Evolutionary conservation across 441 rosid species (phyloP).

Genomic region (Aleurites moluccanus): DNA sequence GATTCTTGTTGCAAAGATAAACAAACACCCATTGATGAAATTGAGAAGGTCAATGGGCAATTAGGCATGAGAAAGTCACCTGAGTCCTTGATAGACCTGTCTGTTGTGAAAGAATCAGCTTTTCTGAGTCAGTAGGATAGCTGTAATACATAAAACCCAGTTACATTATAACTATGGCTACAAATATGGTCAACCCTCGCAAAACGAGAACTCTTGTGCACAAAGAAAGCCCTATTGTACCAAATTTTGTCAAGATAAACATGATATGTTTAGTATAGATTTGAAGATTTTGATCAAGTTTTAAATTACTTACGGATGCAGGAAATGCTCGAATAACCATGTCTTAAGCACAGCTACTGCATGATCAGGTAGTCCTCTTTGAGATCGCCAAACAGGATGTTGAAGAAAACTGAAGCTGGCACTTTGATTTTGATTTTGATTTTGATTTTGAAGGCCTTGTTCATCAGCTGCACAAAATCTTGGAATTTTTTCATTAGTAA

Average conservation of each 20-base stretch:
- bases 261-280: no score
- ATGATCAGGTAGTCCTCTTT: conserved; percentile 63
- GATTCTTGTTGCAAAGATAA: neutral
- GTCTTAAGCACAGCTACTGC: conserved; percentile 54
- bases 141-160: conserved; percentile 28
- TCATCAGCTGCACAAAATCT: conserved; percentile 13
- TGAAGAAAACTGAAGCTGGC: conserved; percentile 30
- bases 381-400: conserved; percentile 60
- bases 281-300: neutral
- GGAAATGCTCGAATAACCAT: conserved; percentile 66
- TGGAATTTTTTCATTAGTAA: conserved; percentile 14
- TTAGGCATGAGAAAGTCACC: conserved; percentile 27
- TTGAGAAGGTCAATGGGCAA: neutral
- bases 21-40: neutral
- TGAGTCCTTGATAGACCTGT: conserved; percentile 68
- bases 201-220: neutral
- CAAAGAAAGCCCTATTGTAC: no score
- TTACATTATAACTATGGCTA: neutral
- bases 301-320: conserved; percentile 54
- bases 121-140: conserved; percentile 65
- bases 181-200: neutral
- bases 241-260: no score
- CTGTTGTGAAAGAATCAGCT: conserved; percentile 52
- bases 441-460: conserved; percentile 18
- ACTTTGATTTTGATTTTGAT: conserved; percentile 26